Evolutionary conservation across 345 rosid genomes (phyloP).

Genomic region (Syzygium grande): DNA sequence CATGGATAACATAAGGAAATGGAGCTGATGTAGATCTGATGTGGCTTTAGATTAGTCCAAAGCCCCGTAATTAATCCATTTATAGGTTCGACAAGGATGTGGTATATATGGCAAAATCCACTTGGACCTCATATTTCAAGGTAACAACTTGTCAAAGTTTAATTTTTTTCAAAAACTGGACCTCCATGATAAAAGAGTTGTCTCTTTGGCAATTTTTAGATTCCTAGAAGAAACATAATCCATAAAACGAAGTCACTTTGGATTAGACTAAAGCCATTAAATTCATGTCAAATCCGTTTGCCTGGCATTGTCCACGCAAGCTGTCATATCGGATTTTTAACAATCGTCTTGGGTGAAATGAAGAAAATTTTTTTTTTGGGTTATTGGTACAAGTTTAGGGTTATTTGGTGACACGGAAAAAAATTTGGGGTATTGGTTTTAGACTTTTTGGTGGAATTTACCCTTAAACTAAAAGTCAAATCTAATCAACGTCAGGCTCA

Average conservation of each 20-base stretch:
- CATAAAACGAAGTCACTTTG: too few relatives aligned
- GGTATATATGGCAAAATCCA: background rate
- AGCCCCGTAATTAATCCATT: background rate
- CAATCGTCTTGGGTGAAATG: background rate
- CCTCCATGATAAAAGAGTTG: background rate
- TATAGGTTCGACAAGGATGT: background rate
- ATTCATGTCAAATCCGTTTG: background rate
- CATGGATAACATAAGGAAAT: background rate
- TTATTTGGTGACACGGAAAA: background rate
- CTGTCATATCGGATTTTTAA: too few relatives aligned
- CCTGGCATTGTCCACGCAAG: fast-evolving
- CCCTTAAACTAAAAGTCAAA: background rate
- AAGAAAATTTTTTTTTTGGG: background rate
- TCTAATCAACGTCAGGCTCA: too few relatives aligned
- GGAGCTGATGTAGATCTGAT: background rate
- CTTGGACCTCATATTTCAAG: background rate
- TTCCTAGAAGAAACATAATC: background rate
- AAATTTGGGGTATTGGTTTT: background rate
- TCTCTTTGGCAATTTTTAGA: background rate
- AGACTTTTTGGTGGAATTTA: background rate
- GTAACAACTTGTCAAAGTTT: too few relatives aligned
- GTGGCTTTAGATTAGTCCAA: background rate
- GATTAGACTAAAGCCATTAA: background rate
- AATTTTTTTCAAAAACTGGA: too few relatives aligned
- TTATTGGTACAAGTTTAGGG: background rate